Conservation (phyloP, 108 stramenopile species). For the Cyclotella sp. region DNA sequence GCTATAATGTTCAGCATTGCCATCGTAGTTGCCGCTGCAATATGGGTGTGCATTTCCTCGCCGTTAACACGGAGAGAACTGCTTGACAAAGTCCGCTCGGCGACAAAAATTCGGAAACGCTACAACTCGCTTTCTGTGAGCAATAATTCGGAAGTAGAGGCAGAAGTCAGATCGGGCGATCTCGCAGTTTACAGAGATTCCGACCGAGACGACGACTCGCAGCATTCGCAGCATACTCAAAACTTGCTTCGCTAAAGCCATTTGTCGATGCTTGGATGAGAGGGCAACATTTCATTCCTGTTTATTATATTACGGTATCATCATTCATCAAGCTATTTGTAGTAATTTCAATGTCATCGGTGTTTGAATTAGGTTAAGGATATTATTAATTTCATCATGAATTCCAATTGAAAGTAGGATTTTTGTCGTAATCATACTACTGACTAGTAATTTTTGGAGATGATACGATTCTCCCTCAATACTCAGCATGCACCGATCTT, state of each 20-base stretch:
- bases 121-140: neutral
- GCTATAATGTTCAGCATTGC: constrained; percentile 14
- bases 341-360: too few relatives aligned
- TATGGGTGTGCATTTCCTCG: constrained; percentile 16
- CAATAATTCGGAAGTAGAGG: neutral
- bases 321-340: too few relatives aligned
- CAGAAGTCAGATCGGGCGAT: neutral
- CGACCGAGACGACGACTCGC: neutral
- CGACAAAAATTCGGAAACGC: neutral
- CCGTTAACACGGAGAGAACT: constrained; percentile 17
- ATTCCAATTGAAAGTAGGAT: too few relatives aligned
- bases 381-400: too few relatives aligned
- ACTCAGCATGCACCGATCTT: too few relatives aligned
- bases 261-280: neutral
- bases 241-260: neutral
- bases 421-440: too few relatives aligned
- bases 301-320: too few relatives aligned
- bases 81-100: neutral
- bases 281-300: too few relatives aligned
- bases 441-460: too few relatives aligned
- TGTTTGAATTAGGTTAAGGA: too few relatives aligned
- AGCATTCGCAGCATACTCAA: neutral
- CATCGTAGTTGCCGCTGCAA: constrained; percentile 12
- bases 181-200: neutral
- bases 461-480: too few relatives aligned